These are phyloP conservation scores for Calophaca sinica DNA, from an alignment of 306 rosid genomes.

Conservation along the genomic window DNA sequence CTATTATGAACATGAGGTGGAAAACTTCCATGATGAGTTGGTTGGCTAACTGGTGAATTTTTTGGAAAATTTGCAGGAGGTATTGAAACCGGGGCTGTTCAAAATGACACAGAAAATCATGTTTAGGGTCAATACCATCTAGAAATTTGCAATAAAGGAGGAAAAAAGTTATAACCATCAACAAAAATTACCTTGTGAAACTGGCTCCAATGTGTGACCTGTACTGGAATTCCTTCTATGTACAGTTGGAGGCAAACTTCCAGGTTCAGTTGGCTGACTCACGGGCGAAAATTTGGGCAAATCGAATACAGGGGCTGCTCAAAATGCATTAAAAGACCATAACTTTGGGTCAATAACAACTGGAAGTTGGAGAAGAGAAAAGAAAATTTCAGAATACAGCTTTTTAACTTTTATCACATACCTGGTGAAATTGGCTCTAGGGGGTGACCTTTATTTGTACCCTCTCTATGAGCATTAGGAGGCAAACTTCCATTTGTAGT, in stretches of 20 bases:
- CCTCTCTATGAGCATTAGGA: conserved; percentile 49
- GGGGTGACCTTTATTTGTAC: conserved; percentile 41
- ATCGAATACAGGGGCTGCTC: conserved; percentile 55
- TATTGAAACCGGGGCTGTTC: conserved; percentile 59
- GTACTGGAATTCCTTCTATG: conserved; percentile 45
- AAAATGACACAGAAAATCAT: conserved; percentile 29
- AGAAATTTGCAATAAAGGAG: background rate
- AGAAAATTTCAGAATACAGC: conserved; percentile 37
- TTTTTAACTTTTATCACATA: conserved; percentile 42
- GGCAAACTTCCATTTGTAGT: conserved; percentile 60
- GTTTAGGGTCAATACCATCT: conserved; percentile 1
- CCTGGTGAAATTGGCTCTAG: conserved; percentile 52
- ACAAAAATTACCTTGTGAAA: conserved; percentile 58
- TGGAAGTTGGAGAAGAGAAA: conserved; percentile 24
- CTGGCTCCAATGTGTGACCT: conserved; percentile 57
- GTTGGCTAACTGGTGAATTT: conserved; percentile 39
- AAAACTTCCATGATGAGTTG: conserved; percentile 43
- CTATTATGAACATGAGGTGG: conserved; percentile 39
- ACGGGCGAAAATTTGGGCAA: conserved; percentile 60
- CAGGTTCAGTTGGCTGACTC: conserved; percentile 54
- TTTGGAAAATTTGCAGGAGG: conserved; percentile 41
- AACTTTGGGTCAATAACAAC: conserved; percentile 35
- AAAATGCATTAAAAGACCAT: conserved; percentile 27
- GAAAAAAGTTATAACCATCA: background rate
- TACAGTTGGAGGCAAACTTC: conserved; percentile 57